Evolutionary conservation across 352 stramenopile genomes (phyloP), one percentile per base, ranked within the genome.

Genomic region (Globisporangium abappressorium): DNA sequence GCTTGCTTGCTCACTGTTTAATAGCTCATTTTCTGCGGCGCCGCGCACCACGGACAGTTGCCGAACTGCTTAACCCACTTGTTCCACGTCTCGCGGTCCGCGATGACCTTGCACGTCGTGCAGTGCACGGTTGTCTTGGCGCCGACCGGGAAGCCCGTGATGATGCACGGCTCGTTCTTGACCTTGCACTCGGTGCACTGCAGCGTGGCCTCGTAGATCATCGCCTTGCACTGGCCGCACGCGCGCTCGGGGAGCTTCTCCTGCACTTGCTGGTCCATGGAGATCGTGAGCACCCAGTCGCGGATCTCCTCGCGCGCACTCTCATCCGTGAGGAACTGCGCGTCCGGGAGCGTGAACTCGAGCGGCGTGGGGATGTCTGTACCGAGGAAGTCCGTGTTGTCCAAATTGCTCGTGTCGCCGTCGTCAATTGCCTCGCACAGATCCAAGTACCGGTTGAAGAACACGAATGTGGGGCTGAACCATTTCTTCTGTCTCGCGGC

Each of bases 361-460:
- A 87, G 72, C 15, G 91, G 91, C 11, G 85, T 75, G 30, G 95
- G 94, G 53, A 98, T 91, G 57, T 98, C 95, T 0, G 93, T 98
- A 43, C 89, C 93, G 7, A 95, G 59, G 64, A 98, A 98, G 76
- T 98, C 95, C 2, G 87, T 89, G 65, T 98, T 98, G 77, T 98
- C 95, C 28, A 98, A 65, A 22, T 87, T 84, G 57, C 74, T 85
- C 24, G 87, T 72, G 34, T 95, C 76, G 38, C 84, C 87, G 56
- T 98, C 91, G 11, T 98, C 95, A 49, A 98, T 98, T 12, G 95
- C 94, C 76, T 98, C 95, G 46, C 87, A 95, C 43, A 98, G 70
- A 69, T 98, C 95, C 11, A 98, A 70, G 76, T 98, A 98, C 15
- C 93, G 85, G 69, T 98, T 98, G 72, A 98, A 94, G 57, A 98